Evolutionary conservation across 129 eudicot genomes (phyloP).

Genomic region (Flaveria bidentis): DNA sequence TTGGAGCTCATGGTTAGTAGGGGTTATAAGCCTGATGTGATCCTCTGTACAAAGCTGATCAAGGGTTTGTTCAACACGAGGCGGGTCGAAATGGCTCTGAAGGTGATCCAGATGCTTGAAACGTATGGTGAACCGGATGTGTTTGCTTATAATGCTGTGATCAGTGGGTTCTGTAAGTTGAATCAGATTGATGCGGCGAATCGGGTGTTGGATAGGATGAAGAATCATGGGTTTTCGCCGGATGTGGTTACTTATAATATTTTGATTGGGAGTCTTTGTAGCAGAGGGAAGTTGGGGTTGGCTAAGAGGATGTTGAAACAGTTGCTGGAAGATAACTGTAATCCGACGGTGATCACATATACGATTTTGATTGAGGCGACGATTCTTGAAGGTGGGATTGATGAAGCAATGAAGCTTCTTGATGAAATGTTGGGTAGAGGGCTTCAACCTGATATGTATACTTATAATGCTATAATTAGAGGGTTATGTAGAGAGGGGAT

Average conservation of each 20-base stretch:
- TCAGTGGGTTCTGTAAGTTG: conserved; percentile 70
- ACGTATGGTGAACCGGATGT: conserved; percentile 62
- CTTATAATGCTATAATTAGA: conserved; percentile 64
- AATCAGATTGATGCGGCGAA: conserved; percentile 63
- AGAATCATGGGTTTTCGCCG: conserved; percentile 58
- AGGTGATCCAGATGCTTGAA: conserved; percentile 64
- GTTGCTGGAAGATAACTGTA: conserved; percentile 50
- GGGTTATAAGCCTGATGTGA: conserved; percentile 69
- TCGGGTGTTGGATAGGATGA: conserved; percentile 56
- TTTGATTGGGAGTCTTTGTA: conserved; percentile 66
- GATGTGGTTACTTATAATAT: conserved; percentile 73
- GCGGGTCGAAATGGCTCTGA: conserved; percentile 54
- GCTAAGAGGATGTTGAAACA: conserved; percentile 63
- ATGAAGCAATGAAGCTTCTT: conserved; percentile 66
- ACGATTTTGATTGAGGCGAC: conserved; percentile 73
- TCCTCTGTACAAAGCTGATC: conserved; percentile 72
- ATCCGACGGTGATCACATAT: conserved; percentile 64
- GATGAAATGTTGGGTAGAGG: conserved; percentile 66
- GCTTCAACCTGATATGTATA: conserved; percentile 69
- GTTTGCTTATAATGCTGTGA: conserved; percentile 69
- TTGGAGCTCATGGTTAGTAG: conserved; percentile 61
- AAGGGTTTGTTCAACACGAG: conserved; percentile 55
- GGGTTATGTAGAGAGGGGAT: conserved; percentile 69
- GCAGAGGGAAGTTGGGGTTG: conserved; percentile 54
- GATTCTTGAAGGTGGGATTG: conserved; percentile 52